These are phyloP conservation scores for Suillus plorans DNA, from an alignment of 768 basidiomycete species.

Conservation along the genomic window DNA sequence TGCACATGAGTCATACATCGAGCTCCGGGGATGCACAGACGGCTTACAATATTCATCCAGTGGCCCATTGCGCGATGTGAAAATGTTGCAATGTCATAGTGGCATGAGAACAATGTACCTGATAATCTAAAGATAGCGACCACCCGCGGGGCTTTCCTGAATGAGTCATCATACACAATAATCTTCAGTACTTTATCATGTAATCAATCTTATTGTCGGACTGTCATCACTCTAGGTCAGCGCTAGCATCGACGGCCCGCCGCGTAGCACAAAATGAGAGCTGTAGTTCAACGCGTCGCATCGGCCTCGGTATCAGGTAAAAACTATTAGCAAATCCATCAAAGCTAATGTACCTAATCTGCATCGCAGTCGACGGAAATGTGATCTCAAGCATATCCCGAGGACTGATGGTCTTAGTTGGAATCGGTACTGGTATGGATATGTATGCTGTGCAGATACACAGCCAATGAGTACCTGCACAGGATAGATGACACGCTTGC, in stretches of 20 bases:
- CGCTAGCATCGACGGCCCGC: not conserved
- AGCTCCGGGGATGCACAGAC: too few relatives aligned
- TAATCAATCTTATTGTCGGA: not conserved
- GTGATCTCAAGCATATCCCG: slow-evolving; percentile 79
- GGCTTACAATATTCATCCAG: too few relatives aligned
- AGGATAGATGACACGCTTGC: slow-evolving; percentile 74
- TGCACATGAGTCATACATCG: not conserved
- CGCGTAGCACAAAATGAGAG: slow-evolving; percentile 56
- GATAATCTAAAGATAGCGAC: too few relatives aligned
- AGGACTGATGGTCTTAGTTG: slow-evolving; percentile 89
- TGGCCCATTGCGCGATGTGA: too few relatives aligned
- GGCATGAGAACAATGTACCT: too few relatives aligned
- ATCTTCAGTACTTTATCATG: not conserved
- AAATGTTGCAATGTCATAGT: too few relatives aligned
- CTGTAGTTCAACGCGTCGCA: slow-evolving; percentile 80
- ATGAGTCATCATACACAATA: not conserved
- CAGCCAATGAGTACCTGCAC: not conserved
- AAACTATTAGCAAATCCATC: slow-evolving; percentile 6
- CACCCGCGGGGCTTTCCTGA: too few relatives aligned
- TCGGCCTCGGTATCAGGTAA: slow-evolving; percentile 84
- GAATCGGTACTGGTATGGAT: slow-evolving; percentile 74
- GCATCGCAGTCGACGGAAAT: slow-evolving; percentile 68
- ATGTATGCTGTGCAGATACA: slow-evolving; percentile 7
- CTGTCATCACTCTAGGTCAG: not conserved
- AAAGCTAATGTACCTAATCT: not conserved